Evolutionary conservation across 495 filamentous ascomycete genomes (phyloP).

Genomic region (Aspergillus incahuasiensis): DNA sequence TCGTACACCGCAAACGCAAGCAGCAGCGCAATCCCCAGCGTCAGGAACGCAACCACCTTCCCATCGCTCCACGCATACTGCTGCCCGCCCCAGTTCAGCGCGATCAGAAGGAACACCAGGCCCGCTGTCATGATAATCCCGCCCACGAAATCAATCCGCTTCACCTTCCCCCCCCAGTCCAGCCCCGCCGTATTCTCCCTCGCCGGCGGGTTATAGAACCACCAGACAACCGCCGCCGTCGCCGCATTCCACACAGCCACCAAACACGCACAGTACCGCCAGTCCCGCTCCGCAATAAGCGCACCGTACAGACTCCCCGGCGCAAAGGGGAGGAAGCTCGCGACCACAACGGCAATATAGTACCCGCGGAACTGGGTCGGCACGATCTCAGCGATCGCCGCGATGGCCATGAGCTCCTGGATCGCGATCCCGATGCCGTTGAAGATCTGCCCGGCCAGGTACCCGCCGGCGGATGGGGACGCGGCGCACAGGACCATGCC

Average conservation of each 20-base stretch:
- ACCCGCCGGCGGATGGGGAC: not conserved
- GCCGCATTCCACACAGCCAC: not conserved
- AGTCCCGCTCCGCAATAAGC: not conserved
- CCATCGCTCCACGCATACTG: not conserved
- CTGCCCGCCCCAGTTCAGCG: conserved; percentile 1
- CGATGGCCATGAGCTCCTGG: conserved; percentile 1
- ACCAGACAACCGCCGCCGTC: not conserved
- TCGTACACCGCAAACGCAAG: not conserved
- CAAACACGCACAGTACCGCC: conserved; percentile 1
- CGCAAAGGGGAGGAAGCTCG: conserved; percentile 1
- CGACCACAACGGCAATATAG: not conserved
- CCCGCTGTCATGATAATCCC: not conserved
- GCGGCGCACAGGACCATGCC: conserved; percentile 6
- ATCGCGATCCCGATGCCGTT: not conserved
- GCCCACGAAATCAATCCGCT: not conserved
- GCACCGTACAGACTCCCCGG: not conserved
- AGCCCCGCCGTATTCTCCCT: not conserved
- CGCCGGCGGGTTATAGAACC: conserved; percentile 1
- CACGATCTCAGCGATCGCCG: conserved; percentile 1
- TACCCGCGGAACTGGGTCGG: not conserved
- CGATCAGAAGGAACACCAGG: not conserved
- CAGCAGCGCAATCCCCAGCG: not conserved
- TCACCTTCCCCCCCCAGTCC: not conserved
- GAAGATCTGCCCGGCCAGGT: not conserved
- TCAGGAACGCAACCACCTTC: not conserved